Evolutionary conservation across 1,139 yeast genomes (phyloP).

Genomic region (Candida buenavistaensis): DNA sequence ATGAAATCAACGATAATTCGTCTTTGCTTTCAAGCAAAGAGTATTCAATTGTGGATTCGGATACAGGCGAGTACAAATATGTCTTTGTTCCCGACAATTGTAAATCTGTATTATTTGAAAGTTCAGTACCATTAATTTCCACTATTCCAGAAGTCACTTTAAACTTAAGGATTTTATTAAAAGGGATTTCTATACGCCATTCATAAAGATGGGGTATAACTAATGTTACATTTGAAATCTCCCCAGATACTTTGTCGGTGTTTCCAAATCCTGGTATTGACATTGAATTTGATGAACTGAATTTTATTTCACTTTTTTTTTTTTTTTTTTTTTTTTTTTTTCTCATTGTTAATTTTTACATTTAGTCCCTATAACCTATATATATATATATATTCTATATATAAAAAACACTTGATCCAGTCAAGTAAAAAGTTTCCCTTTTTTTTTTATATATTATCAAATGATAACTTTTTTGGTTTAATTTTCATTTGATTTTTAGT

Average conservation of each 20-base stretch:
- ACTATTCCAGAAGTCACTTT: conserved; percentile 69
- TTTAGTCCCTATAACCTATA: neutral
- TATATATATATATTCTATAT: neutral
- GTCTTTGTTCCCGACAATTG: conserved; percentile 57
- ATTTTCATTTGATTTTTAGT: conserved; percentile 35
- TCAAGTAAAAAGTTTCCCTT: neutral
- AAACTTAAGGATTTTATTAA: conserved; percentile 55
- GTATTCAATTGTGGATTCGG: conserved; percentile 47
- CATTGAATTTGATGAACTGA: conserved; percentile 7
- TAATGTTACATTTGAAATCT: conserved; percentile 13
- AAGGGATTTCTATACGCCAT: conserved; percentile 82
- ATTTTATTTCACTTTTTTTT: too few species aligned
- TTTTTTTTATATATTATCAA: conserved; percentile 7
- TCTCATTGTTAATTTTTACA: too few species aligned
- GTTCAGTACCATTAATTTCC: conserved; percentile 91
- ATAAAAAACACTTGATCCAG: conserved; percentile 4
- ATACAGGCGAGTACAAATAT: conserved; percentile 60
- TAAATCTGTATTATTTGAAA: conserved; percentile 70
- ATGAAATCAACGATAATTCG: conserved; percentile 23
- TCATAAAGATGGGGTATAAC: conserved; percentile 55
- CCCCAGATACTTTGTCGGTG: conserved; percentile 3
- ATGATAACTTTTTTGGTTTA: conserved; percentile 38
- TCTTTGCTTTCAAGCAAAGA: conserved; percentile 49
- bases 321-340: too few species aligned
- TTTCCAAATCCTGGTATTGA: conserved; percentile 27